These are phyloP conservation scores for Cystofilobasidium macerans DNA, from an alignment of 768 basidiomycete species.

Conservation along the genomic window DNA sequence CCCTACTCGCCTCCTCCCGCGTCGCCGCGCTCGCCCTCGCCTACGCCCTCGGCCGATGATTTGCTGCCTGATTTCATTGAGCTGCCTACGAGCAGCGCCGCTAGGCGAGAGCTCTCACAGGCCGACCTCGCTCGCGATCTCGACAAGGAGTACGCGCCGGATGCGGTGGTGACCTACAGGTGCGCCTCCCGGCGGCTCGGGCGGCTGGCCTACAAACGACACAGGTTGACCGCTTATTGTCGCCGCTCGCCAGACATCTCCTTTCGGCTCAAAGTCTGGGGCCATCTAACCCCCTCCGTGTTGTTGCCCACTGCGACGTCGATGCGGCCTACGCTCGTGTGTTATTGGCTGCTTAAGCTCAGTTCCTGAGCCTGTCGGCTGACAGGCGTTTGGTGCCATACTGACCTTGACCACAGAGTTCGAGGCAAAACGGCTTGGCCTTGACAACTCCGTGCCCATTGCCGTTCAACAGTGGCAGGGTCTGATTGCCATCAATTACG, in stretches of 20 bases:
- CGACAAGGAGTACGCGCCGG: constrained; percentile 10
- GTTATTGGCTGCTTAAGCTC: constrained; percentile 10
- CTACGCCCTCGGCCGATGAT: no score
- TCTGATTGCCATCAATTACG: constrained; percentile 90
- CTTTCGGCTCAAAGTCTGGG: constrained; percentile 14
- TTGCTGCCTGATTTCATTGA: background rate
- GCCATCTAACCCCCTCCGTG: constrained; percentile 19
- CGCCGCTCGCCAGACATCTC: constrained; percentile 13
- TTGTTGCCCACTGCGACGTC: constrained; percentile 72
- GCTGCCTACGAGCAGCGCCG: background rate
- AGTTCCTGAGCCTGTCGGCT: background rate
- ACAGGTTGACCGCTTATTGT: background rate
- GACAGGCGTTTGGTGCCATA: background rate
- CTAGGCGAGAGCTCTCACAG: no score
- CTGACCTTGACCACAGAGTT: constrained; percentile 27
- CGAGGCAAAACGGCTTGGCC: constrained; percentile 32
- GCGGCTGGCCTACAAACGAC: background rate
- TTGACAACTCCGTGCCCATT: constrained; percentile 47
- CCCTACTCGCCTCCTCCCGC: no score
- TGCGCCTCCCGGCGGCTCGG: background rate
- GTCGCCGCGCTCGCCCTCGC: no score
- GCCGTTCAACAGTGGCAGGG: constrained; percentile 81
- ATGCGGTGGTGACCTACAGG: constrained; percentile 11
- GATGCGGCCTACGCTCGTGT: constrained; percentile 44
- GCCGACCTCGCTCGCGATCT: background rate